phyloP scores from a whole-genome alignment of 768 basidiomycete genomes.

The Pleurotus ostreatus region DNA sequence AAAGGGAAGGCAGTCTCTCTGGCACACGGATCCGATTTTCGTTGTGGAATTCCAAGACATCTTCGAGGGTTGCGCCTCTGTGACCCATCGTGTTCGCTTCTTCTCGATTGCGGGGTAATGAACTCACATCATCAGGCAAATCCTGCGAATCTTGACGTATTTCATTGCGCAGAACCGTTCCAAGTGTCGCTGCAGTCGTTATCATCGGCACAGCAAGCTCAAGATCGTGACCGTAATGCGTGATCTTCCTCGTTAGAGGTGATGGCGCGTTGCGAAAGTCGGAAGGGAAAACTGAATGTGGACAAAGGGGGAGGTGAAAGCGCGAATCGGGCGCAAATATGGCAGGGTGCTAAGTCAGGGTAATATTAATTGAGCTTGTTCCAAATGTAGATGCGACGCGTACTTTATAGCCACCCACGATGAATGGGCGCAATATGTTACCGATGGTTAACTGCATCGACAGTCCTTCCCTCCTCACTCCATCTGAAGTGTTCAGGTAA shows the following conservation, averaged over 20 bases:
- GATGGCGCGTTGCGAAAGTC: slow-evolving; percentile 25
- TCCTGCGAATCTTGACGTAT: slow-evolving; percentile 24
- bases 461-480: slow-evolving; percentile 24
- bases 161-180: slow-evolving; percentile 32
- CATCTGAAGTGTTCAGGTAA: slow-evolving; percentile 20
- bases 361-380: neutral
- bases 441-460: slow-evolving; percentile 22
- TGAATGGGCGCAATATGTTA: slow-evolving; percentile 31
- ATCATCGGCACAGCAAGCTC: slow-evolving; percentile 36
- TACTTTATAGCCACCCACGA: slow-evolving; percentile 40
- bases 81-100: slow-evolving; percentile 24
- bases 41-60: slow-evolving; percentile 34
- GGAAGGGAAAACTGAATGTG: slow-evolving; percentile 17
- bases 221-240: slow-evolving; percentile 38
- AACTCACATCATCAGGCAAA: slow-evolving; percentile 17
- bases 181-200: slow-evolving; percentile 34
- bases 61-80: slow-evolving; percentile 32
- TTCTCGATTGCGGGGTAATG: slow-evolving; percentile 31
- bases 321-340: slow-evolving; percentile 39
- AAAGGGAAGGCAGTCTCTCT: slow-evolving; percentile 10
- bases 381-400: slow-evolving; percentile 4
- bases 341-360: slow-evolving; percentile 33
- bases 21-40: slow-evolving; percentile 30
- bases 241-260: slow-evolving; percentile 27
- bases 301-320: slow-evolving; percentile 36